phyloP scores from a whole-genome alignment of 2,329 filamentous ascomycete genomes.

The Botrytis paeoniae region DNA sequence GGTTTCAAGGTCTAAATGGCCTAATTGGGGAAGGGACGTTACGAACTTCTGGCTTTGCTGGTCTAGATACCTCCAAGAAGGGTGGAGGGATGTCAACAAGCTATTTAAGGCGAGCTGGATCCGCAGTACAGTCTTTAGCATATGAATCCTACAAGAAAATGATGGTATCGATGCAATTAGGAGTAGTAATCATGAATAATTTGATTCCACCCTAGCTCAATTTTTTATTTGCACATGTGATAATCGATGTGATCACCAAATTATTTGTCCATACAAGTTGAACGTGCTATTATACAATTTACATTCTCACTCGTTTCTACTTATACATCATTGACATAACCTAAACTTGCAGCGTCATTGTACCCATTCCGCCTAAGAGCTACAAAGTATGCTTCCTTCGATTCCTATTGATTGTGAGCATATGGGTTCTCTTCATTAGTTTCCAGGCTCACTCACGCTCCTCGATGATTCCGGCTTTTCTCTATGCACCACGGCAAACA shows the following conservation, averaged over 20 bases:
- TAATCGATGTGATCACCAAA: background rate
- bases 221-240: background rate
- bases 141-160: constrained; percentile 18
- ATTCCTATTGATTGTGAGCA: constrained; percentile 56
- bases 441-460: constrained; percentile 55
- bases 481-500: constrained; percentile 78
- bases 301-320: background rate
- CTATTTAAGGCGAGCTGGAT: constrained; percentile 13
- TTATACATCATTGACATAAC: constrained; percentile 5
- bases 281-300: background rate
- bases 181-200: constrained; percentile 17
- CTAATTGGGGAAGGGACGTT: constrained; percentile 24
- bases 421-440: background rate
- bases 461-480: constrained; percentile 92
- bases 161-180: constrained; percentile 18
- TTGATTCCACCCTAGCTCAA: background rate
- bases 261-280: background rate
- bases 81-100: constrained; percentile 16
- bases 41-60: constrained; percentile 28
- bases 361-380: constrained; percentile 65
- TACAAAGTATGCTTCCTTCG: constrained; percentile 83
- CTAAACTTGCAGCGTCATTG: constrained; percentile 9
- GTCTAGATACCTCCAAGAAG: constrained; percentile 25
- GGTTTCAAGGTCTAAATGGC: constrained; percentile 98
- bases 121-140: constrained; percentile 14